Evolutionary conservation across 768 basidiomycete species (phyloP).

Genomic region (Tricholoma flavovirens): DNA sequence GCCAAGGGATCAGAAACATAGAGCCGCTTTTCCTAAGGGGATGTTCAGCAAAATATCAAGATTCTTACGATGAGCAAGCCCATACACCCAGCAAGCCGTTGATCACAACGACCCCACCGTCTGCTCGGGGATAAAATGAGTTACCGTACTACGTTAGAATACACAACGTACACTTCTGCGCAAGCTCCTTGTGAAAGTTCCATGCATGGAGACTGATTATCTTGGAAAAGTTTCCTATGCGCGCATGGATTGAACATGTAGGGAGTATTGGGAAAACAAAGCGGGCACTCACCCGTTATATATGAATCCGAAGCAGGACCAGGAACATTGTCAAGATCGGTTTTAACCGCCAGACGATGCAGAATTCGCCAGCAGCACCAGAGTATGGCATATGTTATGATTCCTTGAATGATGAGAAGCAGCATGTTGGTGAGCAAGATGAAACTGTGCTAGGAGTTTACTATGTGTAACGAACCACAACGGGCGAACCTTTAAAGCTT

Average conservation of each 20-base stretch:
- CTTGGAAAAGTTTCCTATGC: background rate
- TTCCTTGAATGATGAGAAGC: conserved; percentile 4
- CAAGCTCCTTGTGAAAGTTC: background rate
- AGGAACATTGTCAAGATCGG: conserved; percentile 28
- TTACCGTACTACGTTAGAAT: background rate
- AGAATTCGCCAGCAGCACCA: conserved; percentile 12
- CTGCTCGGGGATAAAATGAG: conserved; percentile 3
- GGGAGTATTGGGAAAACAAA: background rate
- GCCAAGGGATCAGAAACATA: conserved; percentile 34
- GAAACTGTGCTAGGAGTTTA: background rate
- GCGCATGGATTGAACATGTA: background rate
- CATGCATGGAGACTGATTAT: background rate
- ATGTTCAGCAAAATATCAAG: background rate
- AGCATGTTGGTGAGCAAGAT: conserved; percentile 4
- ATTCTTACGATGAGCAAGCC: background rate
- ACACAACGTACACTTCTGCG: background rate
- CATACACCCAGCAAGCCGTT: conserved; percentile 15
- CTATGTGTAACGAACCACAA: background rate
- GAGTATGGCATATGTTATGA: conserved; percentile 8
- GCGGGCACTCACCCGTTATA: conserved; percentile 20
- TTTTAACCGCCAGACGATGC: conserved; percentile 12
- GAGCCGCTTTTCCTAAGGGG: conserved; percentile 14
- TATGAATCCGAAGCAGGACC: conserved; percentile 26
- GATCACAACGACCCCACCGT: conserved; percentile 13
- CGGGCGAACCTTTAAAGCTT: background rate